Evolutionary conservation across 2,329 filamentous ascomycete species (phyloP), one percentile per base, ranked within the genome.

Genomic region (Nemania bipapillata): DNA sequence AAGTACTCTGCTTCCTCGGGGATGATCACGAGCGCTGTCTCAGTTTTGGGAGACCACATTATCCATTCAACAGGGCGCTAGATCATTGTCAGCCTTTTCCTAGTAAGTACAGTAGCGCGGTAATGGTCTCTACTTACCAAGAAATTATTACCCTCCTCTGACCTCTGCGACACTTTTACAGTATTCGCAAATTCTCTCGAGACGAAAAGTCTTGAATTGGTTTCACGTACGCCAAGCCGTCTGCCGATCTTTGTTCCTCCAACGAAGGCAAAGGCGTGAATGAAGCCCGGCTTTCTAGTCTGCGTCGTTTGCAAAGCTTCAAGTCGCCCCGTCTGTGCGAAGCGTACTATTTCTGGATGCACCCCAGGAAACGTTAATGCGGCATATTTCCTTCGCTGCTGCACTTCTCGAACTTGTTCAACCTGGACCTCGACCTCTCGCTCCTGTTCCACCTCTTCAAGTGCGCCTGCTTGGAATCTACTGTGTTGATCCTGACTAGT

Each of bases 1-100:
- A 91, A 70, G 0, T 74, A 55, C 63, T 92, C 87, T 0, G 85
- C 88, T 74, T 92, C 90, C 70, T 92, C 89, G 0, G 89, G 86
- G 30, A 86, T 87, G 1, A 92, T 74, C 1, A 92, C 75, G 0
- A 92, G 69, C 0, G 84, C 89, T 0, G 81, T 84, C 7, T 86
- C 73, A 0, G 79, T 79, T 0, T 70, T 11, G 0, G 73, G 71
- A 66, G 84, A 86, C 84, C 85, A 90, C 0, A 92, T 76, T 1
- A 92, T 74, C 89, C 88, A 92, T 28, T 89, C 85, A 0, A 90
- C 86, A 0, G 85, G 81, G 1, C 83, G 80, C 70, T 84, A 73
- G 66, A 6, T 45, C 2, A 32, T 24, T 59, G 24, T 73, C 59
- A 65, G 74, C 64, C 0, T 22, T 37, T 15, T 8, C 24, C 37